Conservation (phyloP, 176 grass and related monocot species). For the Zizania latifolia region DNA sequence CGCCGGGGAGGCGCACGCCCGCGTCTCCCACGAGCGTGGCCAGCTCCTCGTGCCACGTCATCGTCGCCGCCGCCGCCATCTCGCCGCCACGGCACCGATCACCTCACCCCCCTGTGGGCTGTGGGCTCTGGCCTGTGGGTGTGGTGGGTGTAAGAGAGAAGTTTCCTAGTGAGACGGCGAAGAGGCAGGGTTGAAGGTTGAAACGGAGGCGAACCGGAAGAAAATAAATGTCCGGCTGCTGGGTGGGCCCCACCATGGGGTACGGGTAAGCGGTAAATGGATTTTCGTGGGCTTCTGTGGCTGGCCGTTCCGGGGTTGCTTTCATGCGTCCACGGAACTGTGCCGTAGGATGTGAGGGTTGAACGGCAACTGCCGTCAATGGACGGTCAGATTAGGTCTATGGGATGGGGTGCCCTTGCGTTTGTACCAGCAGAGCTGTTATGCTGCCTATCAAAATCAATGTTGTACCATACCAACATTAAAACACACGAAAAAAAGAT, state of each 20-base stretch:
- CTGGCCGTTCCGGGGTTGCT: conserved; percentile 31
- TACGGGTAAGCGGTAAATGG: conserved; percentile 9
- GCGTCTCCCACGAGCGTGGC: conserved; percentile 44
- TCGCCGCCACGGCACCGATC: conserved; percentile 43
- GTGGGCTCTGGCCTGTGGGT: neutral
- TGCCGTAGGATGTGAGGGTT: neutral
- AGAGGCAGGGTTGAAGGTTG: conserved; percentile 9
- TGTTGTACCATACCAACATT: neutral
- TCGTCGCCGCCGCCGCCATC: conserved; percentile 47
- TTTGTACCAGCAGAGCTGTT: neutral
- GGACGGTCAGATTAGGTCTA: neutral
- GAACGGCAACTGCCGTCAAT: neutral
- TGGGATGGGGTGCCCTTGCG: neutral
- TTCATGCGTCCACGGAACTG: conserved; percentile 11
- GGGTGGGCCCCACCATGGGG: neutral
- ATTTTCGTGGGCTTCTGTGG: neutral
- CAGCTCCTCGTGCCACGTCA: conserved; percentile 92
- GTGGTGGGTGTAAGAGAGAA: conserved; percentile 11
- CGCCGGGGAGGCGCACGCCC: conserved; percentile 31
- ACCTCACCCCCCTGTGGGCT: neutral
- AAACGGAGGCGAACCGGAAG: conserved; percentile 23
- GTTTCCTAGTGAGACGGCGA: neutral
- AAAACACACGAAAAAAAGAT: neutral
- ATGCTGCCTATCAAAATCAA: neutral
- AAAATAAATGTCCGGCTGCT: neutral